Evolutionary conservation across 192 early-diverging fungal genomes (phyloP).

Genomic region (Coemansia sp.): DNA sequence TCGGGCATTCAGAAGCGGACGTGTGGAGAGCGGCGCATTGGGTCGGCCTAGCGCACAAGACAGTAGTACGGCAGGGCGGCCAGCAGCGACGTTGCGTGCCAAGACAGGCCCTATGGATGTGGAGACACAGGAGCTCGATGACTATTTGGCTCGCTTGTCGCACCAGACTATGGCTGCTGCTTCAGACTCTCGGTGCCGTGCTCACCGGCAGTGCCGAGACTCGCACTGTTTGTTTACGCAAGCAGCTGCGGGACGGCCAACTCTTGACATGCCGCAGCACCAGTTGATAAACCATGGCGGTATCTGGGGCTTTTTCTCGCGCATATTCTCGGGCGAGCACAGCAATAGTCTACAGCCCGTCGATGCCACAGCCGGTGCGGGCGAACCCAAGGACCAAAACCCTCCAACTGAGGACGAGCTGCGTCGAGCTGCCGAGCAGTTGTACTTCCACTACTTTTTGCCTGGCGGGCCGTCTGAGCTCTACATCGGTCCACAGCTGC

Average conservation of each 20-base stretch:
- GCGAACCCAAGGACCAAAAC: constrained; percentile 12
- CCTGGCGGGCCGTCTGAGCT: constrained; percentile 35
- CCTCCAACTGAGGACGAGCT: constrained; percentile 30
- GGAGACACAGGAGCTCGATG: constrained; percentile 43
- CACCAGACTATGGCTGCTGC: constrained; percentile 30
- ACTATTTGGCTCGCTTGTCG: constrained; percentile 27
- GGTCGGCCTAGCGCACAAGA: constrained; percentile 10
- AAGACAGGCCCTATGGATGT: not conserved
- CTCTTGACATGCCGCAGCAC: constrained; percentile 26
- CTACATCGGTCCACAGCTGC: constrained; percentile 35
- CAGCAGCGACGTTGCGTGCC: constrained; percentile 4
- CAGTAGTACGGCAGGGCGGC: constrained; percentile 4
- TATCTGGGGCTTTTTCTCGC: constrained; percentile 40
- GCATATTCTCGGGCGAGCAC: constrained; percentile 39
- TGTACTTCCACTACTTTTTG: constrained; percentile 45
- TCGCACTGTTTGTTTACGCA: constrained; percentile 34
- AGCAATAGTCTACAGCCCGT: not conserved
- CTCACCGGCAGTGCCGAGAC: constrained; percentile 29
- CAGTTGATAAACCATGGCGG: constrained; percentile 8
- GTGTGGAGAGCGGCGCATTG: constrained; percentile 48
- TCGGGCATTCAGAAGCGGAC: constrained; percentile 16
- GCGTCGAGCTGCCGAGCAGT: constrained; percentile 40
- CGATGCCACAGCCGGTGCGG: constrained; percentile 9
- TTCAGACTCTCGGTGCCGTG: constrained; percentile 16
- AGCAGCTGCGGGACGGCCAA: constrained; percentile 10